These are phyloP conservation scores for Diospyros lotus DNA, from an alignment of 148 eudicot genomes.

Conservation along the genomic window DNA sequence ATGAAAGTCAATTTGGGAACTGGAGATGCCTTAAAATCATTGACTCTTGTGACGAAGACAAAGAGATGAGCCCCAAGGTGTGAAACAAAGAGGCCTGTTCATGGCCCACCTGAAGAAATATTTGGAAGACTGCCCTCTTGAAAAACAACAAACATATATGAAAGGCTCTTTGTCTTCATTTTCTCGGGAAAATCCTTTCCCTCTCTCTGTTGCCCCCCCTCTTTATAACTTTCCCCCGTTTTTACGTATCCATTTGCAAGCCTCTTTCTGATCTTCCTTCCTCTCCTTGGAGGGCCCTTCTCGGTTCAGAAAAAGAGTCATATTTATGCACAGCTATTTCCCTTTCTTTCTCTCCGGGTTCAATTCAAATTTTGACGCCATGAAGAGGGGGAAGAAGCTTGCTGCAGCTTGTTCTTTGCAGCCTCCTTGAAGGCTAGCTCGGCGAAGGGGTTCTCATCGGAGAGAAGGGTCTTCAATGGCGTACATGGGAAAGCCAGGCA, in stretches of 20 bases:
- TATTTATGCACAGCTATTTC: background rate
- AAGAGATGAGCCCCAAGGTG: conserved; percentile 22
- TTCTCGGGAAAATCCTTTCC: conserved; percentile 28
- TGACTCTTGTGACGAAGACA: conserved; percentile 20
- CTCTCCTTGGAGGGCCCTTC: background rate
- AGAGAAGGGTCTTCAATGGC: conserved; percentile 19
- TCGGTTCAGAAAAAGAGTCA: too few species aligned
- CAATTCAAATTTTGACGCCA: background rate
- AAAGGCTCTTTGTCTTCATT: conserved; percentile 26
- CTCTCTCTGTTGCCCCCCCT: conserved; percentile 3
- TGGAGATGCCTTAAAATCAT: conserved; percentile 12
- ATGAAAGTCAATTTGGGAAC: too few species aligned
- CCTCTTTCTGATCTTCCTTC: background rate
- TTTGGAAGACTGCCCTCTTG: conserved; percentile 10
- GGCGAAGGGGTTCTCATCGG: conserved; percentile 11
- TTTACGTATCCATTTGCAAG: background rate
- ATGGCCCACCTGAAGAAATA: background rate
- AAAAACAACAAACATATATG: conserved; percentile 28
- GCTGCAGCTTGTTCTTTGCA: background rate
- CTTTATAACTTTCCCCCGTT: background rate
- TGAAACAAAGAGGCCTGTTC: conserved; percentile 22
- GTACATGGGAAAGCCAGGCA: conserved; percentile 57
- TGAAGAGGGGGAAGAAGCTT: conserved; percentile 16
- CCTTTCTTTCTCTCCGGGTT: background rate
- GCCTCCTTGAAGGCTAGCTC: background rate